phyloP scores from a whole-genome alignment of 2,329 filamentous ascomycete genomes.

The Diplodia scrobiculata region DNA sequence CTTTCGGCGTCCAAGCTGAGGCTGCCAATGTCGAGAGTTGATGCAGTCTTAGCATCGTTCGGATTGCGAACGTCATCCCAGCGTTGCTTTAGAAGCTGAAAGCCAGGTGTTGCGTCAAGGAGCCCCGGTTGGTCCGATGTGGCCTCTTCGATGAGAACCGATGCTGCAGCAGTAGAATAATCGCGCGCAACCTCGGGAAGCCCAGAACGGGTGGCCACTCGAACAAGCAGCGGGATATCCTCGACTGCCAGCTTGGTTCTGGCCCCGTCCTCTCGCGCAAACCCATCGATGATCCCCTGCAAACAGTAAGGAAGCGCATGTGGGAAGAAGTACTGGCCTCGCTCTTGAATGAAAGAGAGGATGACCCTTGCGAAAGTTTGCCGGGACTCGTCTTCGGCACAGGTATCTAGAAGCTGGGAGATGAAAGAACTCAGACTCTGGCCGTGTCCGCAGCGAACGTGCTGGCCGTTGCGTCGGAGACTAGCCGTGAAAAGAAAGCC shows the following conservation, averaged over 20 bases:
- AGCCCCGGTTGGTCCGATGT: constrained; percentile 7
- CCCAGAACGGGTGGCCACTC: constrained; percentile 43
- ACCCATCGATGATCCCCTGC: constrained; percentile 46
- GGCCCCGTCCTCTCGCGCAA: not conserved
- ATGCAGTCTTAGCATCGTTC: not conserved
- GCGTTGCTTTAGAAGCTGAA: constrained; percentile 32
- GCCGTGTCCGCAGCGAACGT: constrained; percentile 47
- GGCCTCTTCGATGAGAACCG: constrained; percentile 35
- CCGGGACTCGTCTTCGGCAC: constrained; percentile 29
- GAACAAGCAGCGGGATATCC: constrained; percentile 42
- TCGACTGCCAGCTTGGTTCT: constrained; percentile 31
- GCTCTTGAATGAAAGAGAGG: constrained; percentile 43
- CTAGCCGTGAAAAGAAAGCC: constrained; percentile 50
- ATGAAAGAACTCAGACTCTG: constrained; percentile 44
- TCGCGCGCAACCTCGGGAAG: constrained; percentile 50
- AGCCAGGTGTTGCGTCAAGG: constrained; percentile 32
- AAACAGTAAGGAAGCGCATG: constrained; percentile 49
- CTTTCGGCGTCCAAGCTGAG: not conserved
- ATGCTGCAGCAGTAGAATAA: constrained; percentile 35
- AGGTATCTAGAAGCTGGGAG: constrained; percentile 36
- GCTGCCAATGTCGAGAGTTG: not conserved
- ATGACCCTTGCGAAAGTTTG: constrained; percentile 38
- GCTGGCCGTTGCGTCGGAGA: constrained; percentile 39
- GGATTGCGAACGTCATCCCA: constrained; percentile 26
- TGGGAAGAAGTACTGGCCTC: constrained; percentile 42